Evolutionary conservation across 2,329 filamentous ascomycete genomes (phyloP).

Genomic region (Knufia fluminis): DNA sequence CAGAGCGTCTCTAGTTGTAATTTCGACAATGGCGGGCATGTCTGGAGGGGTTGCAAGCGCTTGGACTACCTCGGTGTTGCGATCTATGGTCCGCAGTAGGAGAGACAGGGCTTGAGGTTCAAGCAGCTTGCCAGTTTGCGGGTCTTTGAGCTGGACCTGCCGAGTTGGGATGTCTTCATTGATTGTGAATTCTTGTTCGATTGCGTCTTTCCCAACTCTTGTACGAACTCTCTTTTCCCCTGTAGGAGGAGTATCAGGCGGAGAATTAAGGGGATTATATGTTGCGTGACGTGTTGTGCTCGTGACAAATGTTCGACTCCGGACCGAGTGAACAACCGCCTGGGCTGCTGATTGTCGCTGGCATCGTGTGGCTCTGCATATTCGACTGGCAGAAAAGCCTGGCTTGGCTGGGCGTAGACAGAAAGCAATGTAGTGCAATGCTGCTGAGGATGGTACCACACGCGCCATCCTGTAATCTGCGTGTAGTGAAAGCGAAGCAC

Average conservation of each 20-base stretch:
- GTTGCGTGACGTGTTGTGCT: not conserved
- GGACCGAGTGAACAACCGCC: not conserved
- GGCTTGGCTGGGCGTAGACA: not conserved
- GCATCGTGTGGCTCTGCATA: too few species aligned
- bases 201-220: constrained; percentile 10
- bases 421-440: constrained; percentile 2
- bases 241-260: too few species aligned
- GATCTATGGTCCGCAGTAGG: constrained; percentile 39
- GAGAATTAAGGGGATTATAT: too few species aligned
- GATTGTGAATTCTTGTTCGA: constrained; percentile 15
- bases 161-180: constrained; percentile 18
- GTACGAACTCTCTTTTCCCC: constrained; percentile 1
- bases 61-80: constrained; percentile 42
- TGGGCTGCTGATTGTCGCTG: not conserved
- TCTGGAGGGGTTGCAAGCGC: constrained; percentile 34
- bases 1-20: constrained; percentile 52
- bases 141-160: constrained; percentile 16
- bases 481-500: too few species aligned
- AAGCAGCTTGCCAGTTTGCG: constrained; percentile 14
- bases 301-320: not conserved
- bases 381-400: too few species aligned
- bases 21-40: constrained; percentile 56
- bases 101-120: constrained; percentile 12
- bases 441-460: not conserved
- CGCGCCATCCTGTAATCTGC: not conserved